A percentile compares a stretch with the other conserved stretches of the same genome.
These are phyloP conservation scores for Umbelopsis vinacea DNA, from an alignment of 192 early-diverging fungal species.

Conservation along the genomic window DNA sequence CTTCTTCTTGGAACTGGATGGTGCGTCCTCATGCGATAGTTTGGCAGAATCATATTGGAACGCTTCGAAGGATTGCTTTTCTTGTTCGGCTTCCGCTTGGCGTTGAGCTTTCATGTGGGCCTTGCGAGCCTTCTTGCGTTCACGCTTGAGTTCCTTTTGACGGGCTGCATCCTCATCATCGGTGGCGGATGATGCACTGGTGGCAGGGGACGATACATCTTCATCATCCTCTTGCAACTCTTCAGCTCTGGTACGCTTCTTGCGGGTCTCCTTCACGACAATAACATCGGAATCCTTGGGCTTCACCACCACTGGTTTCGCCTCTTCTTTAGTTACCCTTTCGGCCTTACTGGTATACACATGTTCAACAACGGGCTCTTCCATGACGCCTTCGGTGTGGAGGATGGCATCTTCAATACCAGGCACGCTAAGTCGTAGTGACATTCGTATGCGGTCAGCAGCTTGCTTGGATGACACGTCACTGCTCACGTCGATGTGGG, in stretches of 20 bases:
- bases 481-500: neutral
- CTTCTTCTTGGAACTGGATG: neutral
- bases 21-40: neutral
- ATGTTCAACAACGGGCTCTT: neutral
- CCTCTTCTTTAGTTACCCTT: neutral
- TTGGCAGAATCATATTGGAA: slow-evolving; percentile 20
- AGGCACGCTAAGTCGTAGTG: neutral
- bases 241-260: slow-evolving; percentile 12
- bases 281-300: slow-evolving; percentile 8
- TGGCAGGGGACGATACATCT: neutral
- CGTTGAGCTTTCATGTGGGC: neutral
- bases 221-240: slow-evolving; percentile 6
- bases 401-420: slow-evolving; percentile 18
- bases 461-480: neutral
- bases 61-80: neutral
- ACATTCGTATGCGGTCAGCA: slow-evolving; percentile 25
- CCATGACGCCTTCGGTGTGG: slow-evolving; percentile 7
- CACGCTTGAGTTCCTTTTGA: slow-evolving; percentile 9
- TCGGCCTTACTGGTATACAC: neutral
- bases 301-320: neutral
- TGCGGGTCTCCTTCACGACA: neutral
- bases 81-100: neutral
- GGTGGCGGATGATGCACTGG: neutral
- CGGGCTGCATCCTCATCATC: slow-evolving; percentile 10
- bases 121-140: slow-evolving; percentile 8